Base-by-base conservation (phyloP, 2,329 filamentous ascomycete genomes). In the Beauveria sp. region DNA sequence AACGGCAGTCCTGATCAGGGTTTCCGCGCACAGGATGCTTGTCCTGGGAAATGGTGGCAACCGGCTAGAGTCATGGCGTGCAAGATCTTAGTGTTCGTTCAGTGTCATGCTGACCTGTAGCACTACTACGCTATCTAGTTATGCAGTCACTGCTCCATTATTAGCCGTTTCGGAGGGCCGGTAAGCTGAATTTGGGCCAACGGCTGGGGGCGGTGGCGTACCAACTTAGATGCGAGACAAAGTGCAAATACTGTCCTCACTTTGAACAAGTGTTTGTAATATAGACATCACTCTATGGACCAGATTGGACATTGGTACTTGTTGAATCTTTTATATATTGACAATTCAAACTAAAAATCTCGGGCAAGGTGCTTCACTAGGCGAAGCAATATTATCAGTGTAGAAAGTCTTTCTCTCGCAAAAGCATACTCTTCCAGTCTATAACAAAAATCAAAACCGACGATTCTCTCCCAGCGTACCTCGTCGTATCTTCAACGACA, bases 351-450 rank as follows among this genome's bases (percentile, higher is more conserved):
- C 38, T 60, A 60, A 14, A 38, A 53, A 53, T 60, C 40, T 60
- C 26, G 40, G 26, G 24, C 57, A 53, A 24, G 12, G 24, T 45
- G 49, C 49, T 53, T 52, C 57, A 26, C 43, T 42, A 46, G 38
- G 49, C 49, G 49, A 60, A 60, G 57, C 57, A 38, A 38, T 60
- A 53, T 60, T 60, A 60, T 53, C 49, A 52, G 46, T 53, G 26
- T 46, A 46, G 40, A 49, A 34, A 45, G 12, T 28, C 31, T 43
- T 31, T 46, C 51, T 16, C 18, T 43, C 22, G 24, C 57, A 42
- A 45, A 40, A 51, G 22, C 26, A 54, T 51, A 38, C 28, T 42
- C 42, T 61, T 49, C 59, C 59, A 61, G 50, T 61, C 59, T 61
- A 61, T 61, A 61, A 54, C 50, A 55, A 55, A 61, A 61, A 54